phyloP scores from a whole-genome alignment of 257 asterid genomes.

The Scutellaria baicalensis region DNA sequence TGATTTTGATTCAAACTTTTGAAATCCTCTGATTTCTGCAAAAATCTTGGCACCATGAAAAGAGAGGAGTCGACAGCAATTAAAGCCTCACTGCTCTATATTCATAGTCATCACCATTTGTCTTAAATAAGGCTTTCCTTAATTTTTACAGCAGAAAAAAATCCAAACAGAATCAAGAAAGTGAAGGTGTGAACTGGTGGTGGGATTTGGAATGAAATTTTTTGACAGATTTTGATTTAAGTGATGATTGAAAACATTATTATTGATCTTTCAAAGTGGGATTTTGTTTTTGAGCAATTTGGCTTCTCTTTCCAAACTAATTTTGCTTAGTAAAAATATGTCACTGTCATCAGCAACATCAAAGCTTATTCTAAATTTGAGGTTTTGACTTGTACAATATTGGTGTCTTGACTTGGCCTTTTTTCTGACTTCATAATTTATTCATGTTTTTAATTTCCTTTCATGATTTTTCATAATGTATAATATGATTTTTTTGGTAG shows the following conservation, averaged over 20 bases:
- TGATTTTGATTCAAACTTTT: not conserved
- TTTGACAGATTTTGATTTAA: too few relatives aligned
- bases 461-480: not conserved
- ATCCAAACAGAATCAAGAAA: slow-evolving; percentile 11
- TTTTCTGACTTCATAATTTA: not conserved
- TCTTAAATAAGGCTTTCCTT: not conserved
- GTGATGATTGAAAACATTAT: slow-evolving; percentile 14
- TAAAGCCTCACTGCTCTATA: slow-evolving; percentile 6
- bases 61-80: slow-evolving; percentile 30
- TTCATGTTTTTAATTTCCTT: not conserved
- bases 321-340: not conserved
- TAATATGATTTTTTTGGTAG: too few relatives aligned
- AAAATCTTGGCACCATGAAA: not conserved
- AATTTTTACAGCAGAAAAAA: not conserved
- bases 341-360: slow-evolving; percentile 1
- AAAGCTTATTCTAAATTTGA: not conserved
- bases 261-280: slow-evolving; percentile 3
- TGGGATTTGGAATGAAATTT: not conserved
- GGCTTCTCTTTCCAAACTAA: not conserved
- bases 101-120: not conserved
- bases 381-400: slow-evolving; percentile 28
- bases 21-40: slow-evolving; percentile 14
- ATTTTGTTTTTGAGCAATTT: slow-evolving; percentile 8
- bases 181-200: not conserved
- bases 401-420: slow-evolving; percentile 30